phyloP scores from a whole-genome alignment of 2,329 filamentous ascomycete genomes.

The Cyclaneusma minus region DNA sequence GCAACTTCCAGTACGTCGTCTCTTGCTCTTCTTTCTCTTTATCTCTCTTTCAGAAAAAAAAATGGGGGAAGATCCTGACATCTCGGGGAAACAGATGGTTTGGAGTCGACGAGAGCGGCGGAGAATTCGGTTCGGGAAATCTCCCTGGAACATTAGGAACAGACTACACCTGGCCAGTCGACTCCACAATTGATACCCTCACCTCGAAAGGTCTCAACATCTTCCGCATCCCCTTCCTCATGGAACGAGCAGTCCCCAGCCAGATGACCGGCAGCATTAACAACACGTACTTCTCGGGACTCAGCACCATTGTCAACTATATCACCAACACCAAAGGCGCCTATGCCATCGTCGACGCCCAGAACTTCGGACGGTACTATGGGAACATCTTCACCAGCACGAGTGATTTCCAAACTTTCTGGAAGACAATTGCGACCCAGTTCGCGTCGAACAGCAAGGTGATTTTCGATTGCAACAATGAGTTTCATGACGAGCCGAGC shows the following conservation, averaged over 20 bases:
- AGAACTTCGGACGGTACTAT: slow-evolving; percentile 31
- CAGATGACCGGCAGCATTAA: slow-evolving; percentile 27
- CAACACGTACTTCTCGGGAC: slow-evolving; percentile 24
- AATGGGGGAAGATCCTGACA: not conserved
- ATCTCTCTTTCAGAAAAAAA: not conserved
- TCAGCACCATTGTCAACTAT: slow-evolving; percentile 24
- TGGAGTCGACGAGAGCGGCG: slow-evolving; percentile 29
- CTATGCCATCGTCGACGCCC: slow-evolving; percentile 28
- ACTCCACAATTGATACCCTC: slow-evolving; percentile 21
- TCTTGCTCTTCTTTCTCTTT: not conserved
- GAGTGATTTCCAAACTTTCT: slow-evolving; percentile 21
- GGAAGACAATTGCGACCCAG: slow-evolving; percentile 20
- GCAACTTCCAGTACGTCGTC: slow-evolving; percentile 19
- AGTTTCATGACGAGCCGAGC: slow-evolving; percentile 23
- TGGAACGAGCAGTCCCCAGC: slow-evolving; percentile 37
- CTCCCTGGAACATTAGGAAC: slow-evolving; percentile 37
- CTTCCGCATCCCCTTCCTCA: slow-evolving; percentile 39
- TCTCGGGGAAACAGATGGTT: too few species aligned
- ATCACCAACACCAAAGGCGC: slow-evolving; percentile 25
- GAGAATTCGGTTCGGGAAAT: slow-evolving; percentile 40
- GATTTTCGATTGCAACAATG: slow-evolving; percentile 25
- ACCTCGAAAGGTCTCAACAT: slow-evolving; percentile 21
- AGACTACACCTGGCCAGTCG: slow-evolving; percentile 42
- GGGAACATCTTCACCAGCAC: slow-evolving; percentile 18
- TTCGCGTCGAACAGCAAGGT: slow-evolving; percentile 19